Percentiles rank a stretch among this genome's conserved stretches.
Conservation (phyloP, 1,139 yeast species). For the Pichia norvegensis region DNA sequence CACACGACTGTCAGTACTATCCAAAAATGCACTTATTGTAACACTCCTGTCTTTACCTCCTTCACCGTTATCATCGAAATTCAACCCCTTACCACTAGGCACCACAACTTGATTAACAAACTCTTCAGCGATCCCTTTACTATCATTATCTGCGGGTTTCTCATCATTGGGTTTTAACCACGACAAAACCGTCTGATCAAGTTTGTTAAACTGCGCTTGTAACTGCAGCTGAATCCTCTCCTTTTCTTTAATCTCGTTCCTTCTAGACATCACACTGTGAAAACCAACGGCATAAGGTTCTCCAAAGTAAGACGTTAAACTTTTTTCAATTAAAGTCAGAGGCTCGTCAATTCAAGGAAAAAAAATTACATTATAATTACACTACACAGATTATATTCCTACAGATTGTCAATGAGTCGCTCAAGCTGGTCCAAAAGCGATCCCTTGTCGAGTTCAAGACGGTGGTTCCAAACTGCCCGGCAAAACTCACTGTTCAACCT, state of each 20-base stretch:
- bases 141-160: background rate
- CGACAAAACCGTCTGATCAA: conserved; percentile 32
- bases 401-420: conserved; percentile 4
- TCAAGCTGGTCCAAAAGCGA: conserved; percentile 25
- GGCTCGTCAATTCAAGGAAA: background rate
- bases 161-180: conserved; percentile 34
- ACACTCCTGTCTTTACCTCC: background rate
- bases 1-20: background rate
- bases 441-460: conserved; percentile 61
- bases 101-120: conserved; percentile 36
- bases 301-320: no score
- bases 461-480: conserved; percentile 67
- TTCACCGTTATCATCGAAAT: conserved; percentile 18
- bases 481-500: conserved; percentile 62
- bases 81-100: conserved; percentile 37
- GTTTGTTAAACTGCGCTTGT: conserved; percentile 37
- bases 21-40: conserved; percentile 13
- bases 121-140: background rate
- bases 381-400: background rate
- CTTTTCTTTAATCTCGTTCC: conserved; percentile 31
- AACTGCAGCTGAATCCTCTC: conserved; percentile 43
- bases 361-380: no score
- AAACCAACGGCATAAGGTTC: no score
- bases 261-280: conserved; percentile 21
- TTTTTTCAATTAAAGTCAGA: no score